Percentiles rank a stretch among this genome's conserved stretches.
These are phyloP conservation scores for Diaporthe citrichinensis DNA, from an alignment of 2,329 filamentous ascomycete genomes.

Conservation along the genomic window DNA sequence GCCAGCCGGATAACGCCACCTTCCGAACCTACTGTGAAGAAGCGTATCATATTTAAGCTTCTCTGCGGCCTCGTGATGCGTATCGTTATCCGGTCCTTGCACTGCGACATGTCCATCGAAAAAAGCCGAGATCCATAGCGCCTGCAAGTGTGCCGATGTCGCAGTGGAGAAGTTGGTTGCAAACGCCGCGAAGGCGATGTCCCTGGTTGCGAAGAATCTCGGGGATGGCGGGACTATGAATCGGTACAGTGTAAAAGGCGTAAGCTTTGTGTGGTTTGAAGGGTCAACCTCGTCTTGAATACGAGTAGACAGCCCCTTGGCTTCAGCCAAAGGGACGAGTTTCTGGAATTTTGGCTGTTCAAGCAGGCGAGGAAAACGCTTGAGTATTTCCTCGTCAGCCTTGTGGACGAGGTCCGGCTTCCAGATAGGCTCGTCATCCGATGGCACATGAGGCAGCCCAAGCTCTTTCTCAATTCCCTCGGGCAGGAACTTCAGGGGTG, in stretches of 20 bases:
- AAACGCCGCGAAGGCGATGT: slow-evolving; percentile 62
- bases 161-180: slow-evolving; percentile 59
- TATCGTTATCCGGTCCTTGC: slow-evolving; percentile 3
- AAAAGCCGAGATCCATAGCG: slow-evolving; percentile 76
- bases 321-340: slow-evolving; percentile 58
- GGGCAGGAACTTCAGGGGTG: slow-evolving; percentile 49
- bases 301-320: slow-evolving; percentile 50
- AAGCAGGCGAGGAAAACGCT: slow-evolving; percentile 65
- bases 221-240: slow-evolving; percentile 61
- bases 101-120: slow-evolving; percentile 65
- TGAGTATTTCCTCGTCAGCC: slow-evolving; percentile 68
- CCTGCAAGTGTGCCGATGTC: slow-evolving; percentile 62
- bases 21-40: slow-evolving; percentile 77
- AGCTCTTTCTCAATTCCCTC: slow-evolving; percentile 33
- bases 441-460: slow-evolving; percentile 28
- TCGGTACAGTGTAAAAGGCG: slow-evolving; percentile 60
- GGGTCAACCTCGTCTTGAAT: slow-evolving; percentile 44
- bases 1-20: slow-evolving; percentile 73
- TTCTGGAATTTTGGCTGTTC: slow-evolving; percentile 63
- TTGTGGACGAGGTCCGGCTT: slow-evolving; percentile 55
- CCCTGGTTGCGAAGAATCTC: slow-evolving; percentile 53
- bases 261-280: slow-evolving; percentile 49
- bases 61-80: slow-evolving; percentile 55
- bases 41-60: slow-evolving; percentile 67
- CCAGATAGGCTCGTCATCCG: slow-evolving; percentile 46